These are phyloP conservation scores for Tricholoma terreum DNA, from an alignment of 768 basidiomycete genomes.

Conservation along the genomic window DNA sequence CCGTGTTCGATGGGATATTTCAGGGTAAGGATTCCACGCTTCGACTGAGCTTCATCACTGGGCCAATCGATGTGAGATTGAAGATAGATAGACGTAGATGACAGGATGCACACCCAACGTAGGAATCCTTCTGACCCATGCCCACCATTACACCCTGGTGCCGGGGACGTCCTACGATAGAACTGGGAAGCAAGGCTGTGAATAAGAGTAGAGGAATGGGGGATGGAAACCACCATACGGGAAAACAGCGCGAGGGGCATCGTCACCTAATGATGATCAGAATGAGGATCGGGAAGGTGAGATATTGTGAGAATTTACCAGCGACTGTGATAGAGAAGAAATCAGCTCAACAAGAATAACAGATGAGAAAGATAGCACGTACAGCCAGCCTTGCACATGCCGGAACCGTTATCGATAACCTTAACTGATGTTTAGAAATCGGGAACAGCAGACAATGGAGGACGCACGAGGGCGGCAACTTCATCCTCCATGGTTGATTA, in stretches of 20 bases:
- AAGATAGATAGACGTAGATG: constrained; percentile 3
- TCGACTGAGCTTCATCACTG: constrained; percentile 89
- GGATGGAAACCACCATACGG: constrained; percentile 61
- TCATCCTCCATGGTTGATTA: constrained; percentile 46
- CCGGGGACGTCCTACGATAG: constrained; percentile 92
- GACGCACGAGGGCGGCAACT: constrained; percentile 46
- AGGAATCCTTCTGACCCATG: constrained; percentile 96
- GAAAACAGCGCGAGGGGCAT: constrained; percentile 91
- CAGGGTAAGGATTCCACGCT: constrained; percentile 90
- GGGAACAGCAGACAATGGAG: constrained; percentile 27
- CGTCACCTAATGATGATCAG: constrained; percentile 58
- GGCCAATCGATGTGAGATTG: constrained; percentile 14
- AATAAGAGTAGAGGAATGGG: not conserved
- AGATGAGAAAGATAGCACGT: constrained; percentile 35
- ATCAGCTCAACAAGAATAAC: constrained; percentile 18
- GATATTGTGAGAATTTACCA: constrained; percentile 38
- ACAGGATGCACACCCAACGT: constrained; percentile 69
- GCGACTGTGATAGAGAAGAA: constrained; percentile 46
- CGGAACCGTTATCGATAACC: constrained; percentile 94
- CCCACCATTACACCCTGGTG: constrained; percentile 97
- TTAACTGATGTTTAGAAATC: constrained; percentile 24
- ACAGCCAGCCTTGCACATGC: constrained; percentile 99
- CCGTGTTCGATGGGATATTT: constrained; percentile 95
- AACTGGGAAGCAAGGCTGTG: constrained; percentile 39
- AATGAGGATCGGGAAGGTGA: not conserved